Evolutionary conservation across 441 rosid species (phyloP).

Genomic region (Croton setiger): DNA sequence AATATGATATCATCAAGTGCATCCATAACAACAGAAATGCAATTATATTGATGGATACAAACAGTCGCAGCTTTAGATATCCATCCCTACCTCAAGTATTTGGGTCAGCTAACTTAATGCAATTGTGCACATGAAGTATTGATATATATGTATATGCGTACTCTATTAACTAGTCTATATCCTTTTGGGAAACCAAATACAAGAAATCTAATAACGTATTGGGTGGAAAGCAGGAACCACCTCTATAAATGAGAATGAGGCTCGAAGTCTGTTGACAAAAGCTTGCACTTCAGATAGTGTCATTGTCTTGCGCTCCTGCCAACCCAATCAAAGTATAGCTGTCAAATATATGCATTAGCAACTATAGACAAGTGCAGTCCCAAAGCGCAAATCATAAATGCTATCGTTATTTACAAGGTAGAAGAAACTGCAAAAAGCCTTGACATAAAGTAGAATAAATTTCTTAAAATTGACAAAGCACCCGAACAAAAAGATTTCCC

Average conservation of each 20-base stretch:
- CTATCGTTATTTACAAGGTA: constrained; percentile 1
- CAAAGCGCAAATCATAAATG: not conserved
- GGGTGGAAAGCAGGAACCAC: constrained; percentile 26
- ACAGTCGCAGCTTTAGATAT: not conserved
- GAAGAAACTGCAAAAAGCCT: not conserved
- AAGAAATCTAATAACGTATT: not conserved
- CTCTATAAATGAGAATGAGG: constrained; percentile 72
- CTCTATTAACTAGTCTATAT: not conserved
- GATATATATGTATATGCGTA: not conserved
- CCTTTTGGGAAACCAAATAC: not conserved
- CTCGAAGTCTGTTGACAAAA: constrained; percentile 67
- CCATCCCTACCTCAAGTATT: not conserved
- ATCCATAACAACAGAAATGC: not conserved
- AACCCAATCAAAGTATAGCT: constrained; percentile 24
- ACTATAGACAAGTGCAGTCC: not conserved
- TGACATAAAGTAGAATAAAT: not conserved
- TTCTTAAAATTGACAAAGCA: not conserved
- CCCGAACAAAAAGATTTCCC: not conserved
- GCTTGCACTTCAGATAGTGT: constrained; percentile 58
- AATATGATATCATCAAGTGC: constrained; percentile 1
- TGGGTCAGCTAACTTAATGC: not conserved
- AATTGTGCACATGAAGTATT: not conserved
- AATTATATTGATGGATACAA: not conserved
- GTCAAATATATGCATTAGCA: constrained; percentile 21
- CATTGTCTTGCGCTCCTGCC: constrained; percentile 84